Evolutionary conservation across 345 rosid species (phyloP).

Genomic region (Raphanus raphanistrum): DNA sequence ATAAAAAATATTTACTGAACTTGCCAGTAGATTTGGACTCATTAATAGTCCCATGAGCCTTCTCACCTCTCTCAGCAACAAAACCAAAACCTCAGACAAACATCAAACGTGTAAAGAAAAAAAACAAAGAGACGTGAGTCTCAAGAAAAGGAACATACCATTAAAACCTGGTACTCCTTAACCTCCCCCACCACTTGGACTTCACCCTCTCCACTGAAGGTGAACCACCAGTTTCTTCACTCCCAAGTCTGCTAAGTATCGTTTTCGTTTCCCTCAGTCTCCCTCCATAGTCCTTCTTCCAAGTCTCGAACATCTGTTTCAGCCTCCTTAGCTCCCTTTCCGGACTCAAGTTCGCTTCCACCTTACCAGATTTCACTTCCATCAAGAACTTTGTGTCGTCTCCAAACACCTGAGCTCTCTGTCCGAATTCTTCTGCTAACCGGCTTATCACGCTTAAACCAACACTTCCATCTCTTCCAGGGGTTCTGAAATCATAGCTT

Average conservation of each 20-base stretch:
- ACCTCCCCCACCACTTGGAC: constrained; percentile 38
- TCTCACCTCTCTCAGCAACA: constrained; percentile 18
- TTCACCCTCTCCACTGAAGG: constrained; percentile 23
- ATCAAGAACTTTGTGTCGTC: constrained; percentile 55
- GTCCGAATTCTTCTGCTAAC: constrained; percentile 77
- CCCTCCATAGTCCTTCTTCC: constrained; percentile 83
- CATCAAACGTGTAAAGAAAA: constrained; percentile 6
- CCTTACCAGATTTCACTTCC: constrained; percentile 49
- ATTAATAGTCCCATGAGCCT: constrained; percentile 14
- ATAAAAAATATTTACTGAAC: constrained; percentile 22
- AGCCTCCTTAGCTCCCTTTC: constrained; percentile 63
- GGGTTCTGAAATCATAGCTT: constrained; percentile 38
- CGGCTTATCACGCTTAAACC: constrained; percentile 49
- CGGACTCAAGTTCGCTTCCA: constrained; percentile 47
- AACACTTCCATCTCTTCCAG: constrained; percentile 50
- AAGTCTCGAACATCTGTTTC: constrained; percentile 64
- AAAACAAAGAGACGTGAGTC: constrained; percentile 16
- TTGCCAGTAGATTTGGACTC: constrained; percentile 2
- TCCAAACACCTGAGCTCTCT: constrained; percentile 59
- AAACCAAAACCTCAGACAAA: constrained; percentile 18
- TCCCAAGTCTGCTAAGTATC: constrained; percentile 34
- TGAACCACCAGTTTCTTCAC: constrained; percentile 34
- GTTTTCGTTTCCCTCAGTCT: constrained; percentile 61
- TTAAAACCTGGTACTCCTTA: constrained; percentile 25
- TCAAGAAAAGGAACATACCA: constrained; percentile 5